Percentiles rank a stretch among this genome's conserved stretches.
phyloP scores from a whole-genome alignment of 1,284 basidiomycete species.

The Laetiporus sulphureus region DNA sequence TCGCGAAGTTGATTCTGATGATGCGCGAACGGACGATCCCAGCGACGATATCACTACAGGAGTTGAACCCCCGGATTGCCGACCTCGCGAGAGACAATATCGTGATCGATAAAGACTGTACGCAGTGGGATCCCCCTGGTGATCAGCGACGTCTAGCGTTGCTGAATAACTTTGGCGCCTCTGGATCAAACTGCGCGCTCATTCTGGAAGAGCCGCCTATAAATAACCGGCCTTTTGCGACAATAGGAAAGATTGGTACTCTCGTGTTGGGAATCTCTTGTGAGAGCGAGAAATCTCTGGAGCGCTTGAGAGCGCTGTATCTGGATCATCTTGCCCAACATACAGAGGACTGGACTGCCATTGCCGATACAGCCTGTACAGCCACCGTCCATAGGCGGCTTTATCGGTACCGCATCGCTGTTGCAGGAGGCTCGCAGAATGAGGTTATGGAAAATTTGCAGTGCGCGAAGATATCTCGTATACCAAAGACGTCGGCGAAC shows the following conservation, averaged over 20 bases:
- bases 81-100: constrained; percentile 43
- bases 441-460: too few species aligned
- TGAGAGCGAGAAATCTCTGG: constrained; percentile 40
- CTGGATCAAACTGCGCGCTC: constrained; percentile 62
- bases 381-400: constrained; percentile 56
- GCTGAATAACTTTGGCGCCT: constrained; percentile 69
- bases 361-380: constrained; percentile 56
- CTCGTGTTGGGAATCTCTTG: constrained; percentile 56
- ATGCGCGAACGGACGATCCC: constrained; percentile 49
- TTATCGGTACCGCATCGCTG: constrained; percentile 45
- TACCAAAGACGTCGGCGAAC: constrained; percentile 27
- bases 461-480: constrained; percentile 33
- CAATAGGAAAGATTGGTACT: neutral
- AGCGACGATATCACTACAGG: constrained; percentile 48
- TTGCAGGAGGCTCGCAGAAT: constrained; percentile 32
- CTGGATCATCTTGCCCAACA: constrained; percentile 36
- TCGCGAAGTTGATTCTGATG: constrained; percentile 70
- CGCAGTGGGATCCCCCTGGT: constrained; percentile 36
- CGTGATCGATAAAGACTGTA: constrained; percentile 36
- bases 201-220: constrained; percentile 46
- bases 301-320: constrained; percentile 39
- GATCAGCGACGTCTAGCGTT: constrained; percentile 42
- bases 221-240: too few species aligned
- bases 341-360: constrained; percentile 18
- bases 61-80: constrained; percentile 49